phyloP scores from a whole-genome alignment of 768 basidiomycete genomes.

The Glaciozyma antarctica region DNA sequence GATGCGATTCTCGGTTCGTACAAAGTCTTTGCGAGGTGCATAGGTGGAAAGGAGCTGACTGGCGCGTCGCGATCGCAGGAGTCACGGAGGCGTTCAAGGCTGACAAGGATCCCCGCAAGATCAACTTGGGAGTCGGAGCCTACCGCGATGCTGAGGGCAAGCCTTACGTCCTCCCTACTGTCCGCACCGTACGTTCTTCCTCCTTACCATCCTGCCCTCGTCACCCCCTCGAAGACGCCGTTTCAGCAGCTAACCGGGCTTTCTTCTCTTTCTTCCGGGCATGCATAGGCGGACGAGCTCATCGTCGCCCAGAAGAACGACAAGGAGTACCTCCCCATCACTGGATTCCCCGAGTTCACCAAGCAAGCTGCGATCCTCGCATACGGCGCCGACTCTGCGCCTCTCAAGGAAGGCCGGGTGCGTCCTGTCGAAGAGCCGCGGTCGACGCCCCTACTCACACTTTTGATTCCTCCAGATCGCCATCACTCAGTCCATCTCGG shows the following conservation, averaged over 20 bases:
- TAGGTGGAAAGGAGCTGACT: not conserved
- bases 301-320: conserved; percentile 64
- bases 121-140: conserved; percentile 87
- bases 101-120: conserved; percentile 63
- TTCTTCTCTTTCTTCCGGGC: not conserved
- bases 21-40: not conserved
- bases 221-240: not conserved
- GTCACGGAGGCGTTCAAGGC: conserved; percentile 79
- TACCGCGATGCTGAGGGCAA: conserved; percentile 80
- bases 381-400: conserved; percentile 61
- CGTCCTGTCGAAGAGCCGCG: conserved; percentile 26
- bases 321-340: conserved; percentile 87
- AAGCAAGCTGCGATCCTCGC: conserved; percentile 71
- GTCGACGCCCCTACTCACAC: not conserved
- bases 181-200: conserved; percentile 44
- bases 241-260: not conserved
- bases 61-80: conserved; percentile 1
- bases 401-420: conserved; percentile 64
- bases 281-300: conserved; percentile 57
- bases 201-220: not conserved
- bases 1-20: conserved; percentile 78
- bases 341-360: conserved; percentile 74
- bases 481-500: conserved; percentile 81
- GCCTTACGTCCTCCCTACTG: conserved; percentile 85
- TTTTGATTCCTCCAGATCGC: conserved; percentile 36